Base-by-base conservation (phyloP, 140 eudicot genomes). In the Cichorium intybus region DNA sequence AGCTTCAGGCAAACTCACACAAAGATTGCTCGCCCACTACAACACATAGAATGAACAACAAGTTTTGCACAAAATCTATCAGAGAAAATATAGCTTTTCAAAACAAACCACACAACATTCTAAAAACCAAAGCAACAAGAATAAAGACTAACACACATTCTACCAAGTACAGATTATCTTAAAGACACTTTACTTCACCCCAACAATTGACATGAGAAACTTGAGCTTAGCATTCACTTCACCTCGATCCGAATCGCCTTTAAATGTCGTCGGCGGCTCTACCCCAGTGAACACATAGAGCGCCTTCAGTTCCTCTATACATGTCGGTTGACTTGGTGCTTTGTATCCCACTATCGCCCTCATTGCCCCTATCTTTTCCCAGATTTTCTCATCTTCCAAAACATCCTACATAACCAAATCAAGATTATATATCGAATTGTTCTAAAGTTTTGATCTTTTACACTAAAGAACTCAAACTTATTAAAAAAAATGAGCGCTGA, bases 251-350 rank as follows among this genome's bases (percentile, higher is more conserved):
- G 76, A 9, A 11, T 64, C 31, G 37, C 60, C 66, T 23, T 62
- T 54, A 16, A 66, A 68, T 2, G 85, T 76, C 17, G 80, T 52
- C 28, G 89, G 87, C 26, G 87, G 95, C 73, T 90, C 89, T 1
- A 90, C 88, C 18, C 97, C 95, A 0, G 97, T 81, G 80, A 90
- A 90, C 10, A 77, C 46, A 64, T 79, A 90, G 2, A 90, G 75
- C n/a, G 93, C 95, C 71, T 81, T 84, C 1, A 90, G 72, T 50
- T 90, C 97, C 69, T 71, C 89, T 5, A 63, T 18, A 12, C 64
- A 79, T 0, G 84, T 65, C 7, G 71, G 0, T 6, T 62, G 71
- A 7, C 39, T 70, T 4, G 77, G 69, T 11, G 77, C 75, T 56
- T 73, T 77, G 73, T 77, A 86, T 20, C 97, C 97, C 62, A 90